Base-by-base conservation (phyloP, 2,329 filamentous ascomycete genomes). In the Hymenoscyphus albidus region DNA sequence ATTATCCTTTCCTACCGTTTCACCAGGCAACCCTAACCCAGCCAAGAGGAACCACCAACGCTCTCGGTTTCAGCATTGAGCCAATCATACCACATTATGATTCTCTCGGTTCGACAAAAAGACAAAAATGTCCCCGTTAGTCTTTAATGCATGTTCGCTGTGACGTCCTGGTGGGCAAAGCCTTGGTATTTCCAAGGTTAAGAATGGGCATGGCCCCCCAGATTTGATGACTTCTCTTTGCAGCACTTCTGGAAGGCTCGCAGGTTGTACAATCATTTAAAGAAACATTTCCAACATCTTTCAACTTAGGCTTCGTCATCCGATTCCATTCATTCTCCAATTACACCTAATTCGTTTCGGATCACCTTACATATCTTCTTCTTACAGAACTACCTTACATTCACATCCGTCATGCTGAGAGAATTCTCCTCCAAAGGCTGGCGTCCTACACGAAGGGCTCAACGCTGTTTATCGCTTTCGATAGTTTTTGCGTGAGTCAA, bases 401-500 rank as follows among this genome's bases (percentile, higher is more conserved):
- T 32, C 7, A 61, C 38, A 22, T 40, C 13, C 58, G 61, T 51
- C 22, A 68, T 66, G 62, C 58, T 63, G 3, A 64, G 62, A 58
- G 61, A 66, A 22, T 55, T 66, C 13, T 61, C 64, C 44, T 48
- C 67, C 62, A 57, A 66, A 66, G 59, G 42, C 61, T 69, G 44
- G 44, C 44, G 18, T 51, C 44, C 44, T 51, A 66, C 63, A 3
- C 61, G 63, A 27, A 62, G 68, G 18, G 63, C 62, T 13, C 66
- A 70, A 61, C 63, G 69, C 13, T 71, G 69, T 40, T 44, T 70
- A 3, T 61, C 63, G 44, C 63, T 70, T 38, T 64, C 68, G n/a
- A 27, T 71, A n/a, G 58, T 70, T 18, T 67, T 71, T 62, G 61
- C 62, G 69, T 71, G 56, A 59, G 65, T 64, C 3, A 40, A n/a